Base-by-base conservation (phyloP, 2,329 filamentous ascomycete genomes). In the Colletotrichum sansevieriae region DNA sequence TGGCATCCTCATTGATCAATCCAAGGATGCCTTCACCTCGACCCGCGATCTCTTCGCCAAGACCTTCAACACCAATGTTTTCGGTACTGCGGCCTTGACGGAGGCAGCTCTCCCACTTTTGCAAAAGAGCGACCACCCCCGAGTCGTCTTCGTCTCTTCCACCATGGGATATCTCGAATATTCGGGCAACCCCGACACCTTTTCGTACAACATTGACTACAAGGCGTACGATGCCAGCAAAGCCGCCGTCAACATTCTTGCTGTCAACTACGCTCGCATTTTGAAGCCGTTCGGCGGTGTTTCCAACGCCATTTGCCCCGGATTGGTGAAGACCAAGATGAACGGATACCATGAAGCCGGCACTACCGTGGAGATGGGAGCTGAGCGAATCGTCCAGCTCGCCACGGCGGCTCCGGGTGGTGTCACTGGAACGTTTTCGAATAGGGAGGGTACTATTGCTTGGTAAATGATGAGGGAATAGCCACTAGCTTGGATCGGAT, bases 211-310 rank as follows among this genome's bases (percentile, higher is more conserved):
- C 1, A 67, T 72, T 15, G 75, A 77, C 5, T 77, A 74, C 54
- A 78, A 76, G 39, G 73, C 75, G 1, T 84, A 84, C 61, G 73
- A 79, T 12, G 70, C 74, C 4, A 82, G 79, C 72, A 84, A 84
- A 69, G 79, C 81, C 1, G 82, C 81, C 0, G 25, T 83, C 10
- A 81, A 83, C 35, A 82, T 82, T 77, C 71, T 84, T 3, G 74
- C 73, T 37, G 18, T 78, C 3, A 76, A 78, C 55, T 82, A 78
- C 55, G 74, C 73, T 1, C 71, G 76, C 0, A 73, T 76, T 11
- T 39, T 83, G 43, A 71, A 75, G 4, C 74, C 74, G 20, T 54
- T 70, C 4, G 75, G 75, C 9, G 79, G 74, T 18, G 76, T 75
- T 62, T 76, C 79, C 47, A 82, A 81, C 58, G 65, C 72, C 3